These are phyloP conservation scores for Magnaporthiopsis rhizophila DNA, from an alignment of 2,329 filamentous ascomycete genomes.

Conservation along the genomic window DNA sequence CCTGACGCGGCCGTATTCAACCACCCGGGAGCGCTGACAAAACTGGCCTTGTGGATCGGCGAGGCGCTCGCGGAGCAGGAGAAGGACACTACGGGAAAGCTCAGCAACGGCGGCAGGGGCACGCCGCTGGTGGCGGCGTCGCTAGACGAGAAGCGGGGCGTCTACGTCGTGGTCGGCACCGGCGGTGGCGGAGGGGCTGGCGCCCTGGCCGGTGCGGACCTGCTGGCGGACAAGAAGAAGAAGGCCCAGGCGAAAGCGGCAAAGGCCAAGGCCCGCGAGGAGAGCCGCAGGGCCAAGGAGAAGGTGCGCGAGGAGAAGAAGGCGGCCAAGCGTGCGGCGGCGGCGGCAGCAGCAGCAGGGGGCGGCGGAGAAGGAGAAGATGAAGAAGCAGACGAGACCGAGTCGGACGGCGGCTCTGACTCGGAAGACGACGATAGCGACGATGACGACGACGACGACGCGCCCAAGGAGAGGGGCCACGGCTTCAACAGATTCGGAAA, in stretches of 20 bases:
- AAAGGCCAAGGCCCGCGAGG: conserved; percentile 55
- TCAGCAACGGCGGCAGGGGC: conserved; percentile 60
- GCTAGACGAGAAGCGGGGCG: conserved; percentile 75
- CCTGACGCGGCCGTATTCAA: conserved; percentile 87
- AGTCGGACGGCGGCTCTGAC: conserved; percentile 31
- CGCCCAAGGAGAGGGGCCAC: conserved; percentile 51
- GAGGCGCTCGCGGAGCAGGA: conserved; percentile 90
- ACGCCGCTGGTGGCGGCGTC: conserved; percentile 86
- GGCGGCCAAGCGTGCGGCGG: conserved; percentile 47
- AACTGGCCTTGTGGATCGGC: conserved; percentile 87
- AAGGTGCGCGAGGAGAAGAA: conserved; percentile 54
- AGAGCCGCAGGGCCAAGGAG: conserved; percentile 46
- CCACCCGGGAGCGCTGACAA: conserved; percentile 86
- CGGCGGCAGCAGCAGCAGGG: conserved; percentile 8
- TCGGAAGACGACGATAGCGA: conserved; percentile 37
- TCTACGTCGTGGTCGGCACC: conserved; percentile 90
- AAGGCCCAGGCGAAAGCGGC: conserved; percentile 54
- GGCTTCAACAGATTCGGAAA: conserved; percentile 86
- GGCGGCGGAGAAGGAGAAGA: conserved; percentile 35
- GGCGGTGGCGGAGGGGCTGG: conserved; percentile 77
- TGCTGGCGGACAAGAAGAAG: conserved; percentile 33
- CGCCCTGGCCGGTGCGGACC: conserved; percentile 31
- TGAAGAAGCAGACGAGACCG: conserved; percentile 36
- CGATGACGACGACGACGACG: conserved; percentile 41
- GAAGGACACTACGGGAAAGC: conserved; percentile 61